Evolutionary conservation across 106 monocot genomes (phyloP).

Genomic region (Agapanthus africanus): DNA sequence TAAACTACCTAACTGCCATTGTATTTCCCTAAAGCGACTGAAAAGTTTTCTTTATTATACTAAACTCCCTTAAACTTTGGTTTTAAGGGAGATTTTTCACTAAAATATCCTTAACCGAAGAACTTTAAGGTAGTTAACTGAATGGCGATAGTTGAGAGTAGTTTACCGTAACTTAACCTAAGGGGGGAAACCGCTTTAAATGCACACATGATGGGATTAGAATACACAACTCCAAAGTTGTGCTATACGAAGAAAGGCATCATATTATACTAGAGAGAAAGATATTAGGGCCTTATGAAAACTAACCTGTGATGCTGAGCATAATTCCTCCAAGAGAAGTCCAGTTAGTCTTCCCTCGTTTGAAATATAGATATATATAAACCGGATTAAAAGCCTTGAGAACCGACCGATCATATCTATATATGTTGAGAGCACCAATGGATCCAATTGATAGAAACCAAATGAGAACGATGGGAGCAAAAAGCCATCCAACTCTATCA

Average conservation of each 20-base stretch:
- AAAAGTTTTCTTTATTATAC: too few species aligned
- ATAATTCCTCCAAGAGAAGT: constrained; percentile 87
- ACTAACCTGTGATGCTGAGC: constrained; percentile 82
- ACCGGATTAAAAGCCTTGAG: constrained; percentile 80
- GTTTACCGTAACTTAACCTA: too few species aligned
- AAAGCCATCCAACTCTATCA: constrained; percentile 70
- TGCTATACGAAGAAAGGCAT: background rate
- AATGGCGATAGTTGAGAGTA: too few species aligned
- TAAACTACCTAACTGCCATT: too few species aligned
- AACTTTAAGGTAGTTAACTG: too few species aligned
- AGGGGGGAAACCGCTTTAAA: too few species aligned
- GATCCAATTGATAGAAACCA: constrained; percentile 87
- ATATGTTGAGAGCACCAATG: constrained; percentile 71
- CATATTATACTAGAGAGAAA: constrained; percentile 14
- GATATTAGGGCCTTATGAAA: constrained; percentile 14
- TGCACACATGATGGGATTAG: too few species aligned
- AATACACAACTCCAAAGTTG: too few species aligned
- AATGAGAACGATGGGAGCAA: constrained; percentile 77
- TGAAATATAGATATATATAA: constrained; percentile 67
- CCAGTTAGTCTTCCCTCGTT: constrained; percentile 42
- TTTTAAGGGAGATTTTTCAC: too few species aligned
- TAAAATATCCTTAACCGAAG: too few species aligned
- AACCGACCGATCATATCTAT: constrained; percentile 64
- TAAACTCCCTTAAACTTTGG: too few species aligned
- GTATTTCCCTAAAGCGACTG: too few species aligned